Conservation (phyloP, 305 asterid species). For the Stenogyne calaminthoides region DNA sequence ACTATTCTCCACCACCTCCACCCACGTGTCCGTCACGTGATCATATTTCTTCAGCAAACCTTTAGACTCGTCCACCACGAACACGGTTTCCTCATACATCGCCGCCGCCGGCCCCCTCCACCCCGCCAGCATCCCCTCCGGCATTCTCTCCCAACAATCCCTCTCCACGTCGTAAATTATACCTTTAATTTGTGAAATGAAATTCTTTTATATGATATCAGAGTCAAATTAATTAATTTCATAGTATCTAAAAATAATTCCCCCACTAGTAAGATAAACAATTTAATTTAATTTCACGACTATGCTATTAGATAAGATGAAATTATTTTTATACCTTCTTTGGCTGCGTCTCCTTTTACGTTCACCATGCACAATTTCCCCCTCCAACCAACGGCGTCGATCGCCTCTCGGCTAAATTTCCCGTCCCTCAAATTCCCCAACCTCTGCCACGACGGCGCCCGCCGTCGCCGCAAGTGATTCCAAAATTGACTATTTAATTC, state of each 20-base stretch:
- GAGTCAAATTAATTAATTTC: too few relatives aligned
- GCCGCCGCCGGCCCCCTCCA: slow-evolving; percentile 93
- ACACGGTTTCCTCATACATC: slow-evolving; percentile 72
- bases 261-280: too few relatives aligned
- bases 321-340: slow-evolving; percentile 47
- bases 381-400: slow-evolving; percentile 79
- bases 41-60: slow-evolving; percentile 60
- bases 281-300: too few relatives aligned
- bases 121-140: slow-evolving; percentile 76
- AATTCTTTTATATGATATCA: too few relatives aligned
- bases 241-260: too few relatives aligned
- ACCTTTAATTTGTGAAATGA: slow-evolving; percentile 35
- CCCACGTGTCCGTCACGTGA: slow-evolving; percentile 54
- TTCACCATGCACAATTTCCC: slow-evolving; percentile 88
- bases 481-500: slow-evolving; percentile 14
- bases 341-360: slow-evolving; percentile 68
- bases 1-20: slow-evolving; percentile 38
- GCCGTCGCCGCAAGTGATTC: not conserved
- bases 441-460: slow-evolving; percentile 59
- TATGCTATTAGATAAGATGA: too few relatives aligned
- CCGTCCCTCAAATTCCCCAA: slow-evolving; percentile 54
- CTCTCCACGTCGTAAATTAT: slow-evolving; percentile 50
- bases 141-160: slow-evolving; percentile 77
- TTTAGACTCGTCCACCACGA: slow-evolving; percentile 64
- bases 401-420: slow-evolving; percentile 78